Evolutionary conservation across 192 early-diverging fungal genomes (phyloP).

Genomic region (Rhizophlyctis rosea): DNA sequence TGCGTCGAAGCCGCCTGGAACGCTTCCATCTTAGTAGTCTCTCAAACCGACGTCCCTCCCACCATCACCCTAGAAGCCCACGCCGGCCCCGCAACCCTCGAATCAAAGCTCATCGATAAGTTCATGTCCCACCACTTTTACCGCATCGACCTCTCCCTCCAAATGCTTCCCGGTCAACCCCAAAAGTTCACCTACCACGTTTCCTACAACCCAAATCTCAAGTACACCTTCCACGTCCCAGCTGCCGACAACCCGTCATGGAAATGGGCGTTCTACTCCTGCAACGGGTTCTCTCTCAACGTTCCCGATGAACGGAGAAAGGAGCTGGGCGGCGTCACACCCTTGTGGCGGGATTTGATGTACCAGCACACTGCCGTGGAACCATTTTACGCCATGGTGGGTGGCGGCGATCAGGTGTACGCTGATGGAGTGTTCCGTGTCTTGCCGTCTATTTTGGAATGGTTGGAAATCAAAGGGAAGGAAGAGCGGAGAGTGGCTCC

Average conservation of each 20-base stretch:
- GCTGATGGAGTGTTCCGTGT: constrained; percentile 20
- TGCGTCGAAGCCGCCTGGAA: too few relatives aligned
- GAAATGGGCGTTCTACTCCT: constrained; percentile 20
- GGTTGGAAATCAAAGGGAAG: constrained; percentile 18
- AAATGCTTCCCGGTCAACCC: constrained; percentile 2
- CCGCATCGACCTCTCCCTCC: constrained; percentile 14
- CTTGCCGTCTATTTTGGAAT: neutral
- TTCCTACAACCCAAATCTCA: neutral
- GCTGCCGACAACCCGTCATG: constrained; percentile 9
- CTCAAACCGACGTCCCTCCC: too few relatives aligned
- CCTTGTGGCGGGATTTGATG: constrained; percentile 28
- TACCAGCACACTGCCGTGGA: constrained; percentile 7
- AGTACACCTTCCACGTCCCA: constrained; percentile 11
- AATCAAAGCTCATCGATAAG: constrained; percentile 1
- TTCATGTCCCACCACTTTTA: constrained; percentile 13
- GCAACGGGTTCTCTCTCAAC: constrained; percentile 9
- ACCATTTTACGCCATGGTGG: constrained; percentile 23
- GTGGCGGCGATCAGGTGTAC: constrained; percentile 44
- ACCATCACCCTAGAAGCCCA: too few relatives aligned
- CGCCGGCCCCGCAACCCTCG: constrained; percentile 1
- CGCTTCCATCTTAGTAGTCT: too few relatives aligned
- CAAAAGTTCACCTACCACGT: constrained; percentile 5
- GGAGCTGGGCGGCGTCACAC: constrained; percentile 8
- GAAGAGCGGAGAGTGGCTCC: constrained; percentile 9
- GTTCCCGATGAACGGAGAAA: constrained; percentile 6